Evolutionary conservation across 306 rosid species (phyloP).

Genomic region (Macrotyloma uniflorum): DNA sequence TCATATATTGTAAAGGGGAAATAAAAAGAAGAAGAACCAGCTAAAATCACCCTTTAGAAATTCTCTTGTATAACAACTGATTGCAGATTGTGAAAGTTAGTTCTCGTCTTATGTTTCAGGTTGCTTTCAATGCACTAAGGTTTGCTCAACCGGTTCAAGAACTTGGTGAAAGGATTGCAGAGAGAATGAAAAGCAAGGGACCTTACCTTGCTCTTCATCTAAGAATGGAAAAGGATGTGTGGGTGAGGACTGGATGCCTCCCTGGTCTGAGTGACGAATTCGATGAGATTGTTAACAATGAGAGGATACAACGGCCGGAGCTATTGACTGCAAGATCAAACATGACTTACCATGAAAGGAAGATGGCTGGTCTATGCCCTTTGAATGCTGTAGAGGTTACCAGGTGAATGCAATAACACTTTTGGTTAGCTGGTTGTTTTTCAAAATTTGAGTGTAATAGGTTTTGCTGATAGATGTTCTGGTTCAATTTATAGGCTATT

Average conservation of each 20-base stretch:
- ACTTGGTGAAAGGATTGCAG: conserved; percentile 75
- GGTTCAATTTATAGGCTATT: conserved; percentile 66
- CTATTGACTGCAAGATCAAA: conserved; percentile 87
- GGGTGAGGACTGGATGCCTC: conserved; percentile 99
- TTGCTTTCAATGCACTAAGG: conserved; percentile 93
- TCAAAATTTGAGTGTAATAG: neutral
- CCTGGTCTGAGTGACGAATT: conserved; percentile 76
- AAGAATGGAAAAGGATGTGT: conserved; percentile 96
- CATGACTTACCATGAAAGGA: conserved; percentile 90
- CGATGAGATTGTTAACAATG: conserved; percentile 74
- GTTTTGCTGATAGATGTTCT: conserved; percentile 6
- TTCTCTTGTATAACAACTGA: neutral
- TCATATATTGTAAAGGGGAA: neutral
- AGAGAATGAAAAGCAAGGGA: conserved; percentile 86
- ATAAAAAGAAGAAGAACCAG: neutral
- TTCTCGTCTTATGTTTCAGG: conserved; percentile 54
- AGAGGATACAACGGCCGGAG: conserved; percentile 79
- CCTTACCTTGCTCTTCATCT: conserved; percentile 95
- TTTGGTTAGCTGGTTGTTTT: neutral
- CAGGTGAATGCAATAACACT: conserved; percentile 51
- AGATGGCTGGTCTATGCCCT: conserved; percentile 95
- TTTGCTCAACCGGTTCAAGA: conserved; percentile 80
- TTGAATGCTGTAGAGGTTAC: conserved; percentile 80
- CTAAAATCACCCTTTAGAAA: neutral
- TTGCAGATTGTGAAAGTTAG: conserved; percentile 31